Conservation (phyloP, 208 protist genomes). For the Acanthamoeba healyi region DNA sequence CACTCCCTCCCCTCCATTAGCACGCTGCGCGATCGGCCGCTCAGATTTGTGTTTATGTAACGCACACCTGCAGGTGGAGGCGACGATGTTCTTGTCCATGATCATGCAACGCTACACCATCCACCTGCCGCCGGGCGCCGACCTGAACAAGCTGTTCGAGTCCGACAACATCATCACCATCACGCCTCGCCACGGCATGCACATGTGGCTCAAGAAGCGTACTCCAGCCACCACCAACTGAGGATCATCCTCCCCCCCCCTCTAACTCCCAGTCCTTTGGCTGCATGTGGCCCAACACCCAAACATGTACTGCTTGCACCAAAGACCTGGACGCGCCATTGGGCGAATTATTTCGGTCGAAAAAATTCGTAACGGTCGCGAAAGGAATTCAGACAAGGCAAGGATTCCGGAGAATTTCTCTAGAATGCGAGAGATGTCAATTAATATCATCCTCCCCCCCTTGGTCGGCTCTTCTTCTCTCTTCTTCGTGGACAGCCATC, state of each 20-base stretch:
- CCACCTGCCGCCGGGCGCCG: background rate
- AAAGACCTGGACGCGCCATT: too few relatives aligned
- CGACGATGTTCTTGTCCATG: background rate
- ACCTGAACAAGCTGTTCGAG: background rate
- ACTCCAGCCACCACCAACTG: too few relatives aligned
- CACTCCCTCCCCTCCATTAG: background rate
- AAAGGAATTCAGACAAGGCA: background rate
- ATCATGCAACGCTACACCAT: conserved; percentile 18
- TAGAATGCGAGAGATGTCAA: conserved; percentile 1
- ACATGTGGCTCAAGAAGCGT: background rate
- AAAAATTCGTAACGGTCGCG: too few relatives aligned
- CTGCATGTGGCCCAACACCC: too few relatives aligned
- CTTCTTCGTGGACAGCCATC: conserved; percentile 45
- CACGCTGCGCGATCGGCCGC: background rate
- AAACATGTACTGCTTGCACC: too few relatives aligned
- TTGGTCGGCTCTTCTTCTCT: background rate
- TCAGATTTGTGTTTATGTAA: background rate
- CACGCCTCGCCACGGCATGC: background rate
- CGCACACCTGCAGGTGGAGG: conserved; percentile 8
- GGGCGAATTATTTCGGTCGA: too few relatives aligned
- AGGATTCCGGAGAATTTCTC: background rate
- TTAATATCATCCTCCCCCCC: background rate
- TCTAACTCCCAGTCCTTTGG: too few relatives aligned
- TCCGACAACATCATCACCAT: background rate
- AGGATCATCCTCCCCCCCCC: too few relatives aligned